Conservation (phyloP, 208 protist species). For the Balamuthia mandrillaris region DNA sequence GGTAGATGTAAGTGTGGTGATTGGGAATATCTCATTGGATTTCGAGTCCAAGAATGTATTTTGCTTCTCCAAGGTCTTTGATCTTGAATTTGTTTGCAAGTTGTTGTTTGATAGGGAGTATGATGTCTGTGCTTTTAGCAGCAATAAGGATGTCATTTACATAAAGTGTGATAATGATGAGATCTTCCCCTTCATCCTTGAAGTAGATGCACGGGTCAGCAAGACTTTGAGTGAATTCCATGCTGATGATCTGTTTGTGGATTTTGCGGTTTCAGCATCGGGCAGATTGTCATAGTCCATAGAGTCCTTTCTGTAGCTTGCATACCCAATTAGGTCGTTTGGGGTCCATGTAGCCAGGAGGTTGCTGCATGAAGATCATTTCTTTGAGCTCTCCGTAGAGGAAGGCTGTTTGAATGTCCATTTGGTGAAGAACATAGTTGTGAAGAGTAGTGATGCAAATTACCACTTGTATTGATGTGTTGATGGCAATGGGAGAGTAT, state of each 20-base stretch:
- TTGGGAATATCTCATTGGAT: neutral
- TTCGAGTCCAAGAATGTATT: neutral
- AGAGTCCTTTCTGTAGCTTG: neutral
- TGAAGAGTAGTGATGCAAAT: neutral
- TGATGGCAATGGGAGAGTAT: neutral
- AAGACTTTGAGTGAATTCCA: neutral
- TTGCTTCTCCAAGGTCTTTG: neutral
- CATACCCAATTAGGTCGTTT: neutral
- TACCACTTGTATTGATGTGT: too few species aligned
- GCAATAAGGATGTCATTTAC: neutral
- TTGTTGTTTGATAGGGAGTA: neutral
- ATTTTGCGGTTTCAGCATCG: neutral
- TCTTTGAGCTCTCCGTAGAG: neutral
- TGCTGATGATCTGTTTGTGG: neutral
- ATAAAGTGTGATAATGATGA: neutral
- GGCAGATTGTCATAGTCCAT: neutral
- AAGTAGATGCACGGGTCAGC: constrained; percentile 10
- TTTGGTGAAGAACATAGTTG: neutral
- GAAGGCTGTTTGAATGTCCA: neutral
- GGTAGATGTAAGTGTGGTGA: too few species aligned
- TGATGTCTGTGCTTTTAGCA: too few species aligned
- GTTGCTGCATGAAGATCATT: neutral
- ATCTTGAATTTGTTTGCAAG: neutral
- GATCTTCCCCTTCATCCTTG: neutral
- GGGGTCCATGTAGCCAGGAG: neutral